Evolutionary conservation across 352 stramenopile species (phyloP).

Genomic region (Globisporangium barbulae): DNA sequence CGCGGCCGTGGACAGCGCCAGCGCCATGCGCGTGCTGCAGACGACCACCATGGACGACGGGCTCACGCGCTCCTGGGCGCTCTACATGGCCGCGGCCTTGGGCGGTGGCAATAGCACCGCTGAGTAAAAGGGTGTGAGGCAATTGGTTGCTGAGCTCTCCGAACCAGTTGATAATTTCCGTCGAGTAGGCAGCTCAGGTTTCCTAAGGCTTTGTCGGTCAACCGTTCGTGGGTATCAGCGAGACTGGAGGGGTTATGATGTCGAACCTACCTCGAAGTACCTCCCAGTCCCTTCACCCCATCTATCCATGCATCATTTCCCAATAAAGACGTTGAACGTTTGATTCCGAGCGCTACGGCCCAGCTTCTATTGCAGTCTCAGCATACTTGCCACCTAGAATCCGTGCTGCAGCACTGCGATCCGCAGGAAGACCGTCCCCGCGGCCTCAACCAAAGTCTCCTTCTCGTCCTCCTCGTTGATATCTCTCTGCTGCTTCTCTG

Average conservation of each 20-base stretch:
- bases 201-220: too few species aligned
- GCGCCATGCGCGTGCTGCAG: conserved; percentile 49
- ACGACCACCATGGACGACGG: conserved; percentile 66
- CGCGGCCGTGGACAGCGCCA: conserved; percentile 42
- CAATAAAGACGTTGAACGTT: not conserved
- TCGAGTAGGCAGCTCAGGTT: too few species aligned
- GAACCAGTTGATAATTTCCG: too few species aligned
- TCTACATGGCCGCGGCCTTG: conserved; percentile 58
- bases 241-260: too few species aligned
- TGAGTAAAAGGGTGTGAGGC: not conserved
- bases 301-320: not conserved
- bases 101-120: not conserved
- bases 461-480: not conserved
- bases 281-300: too few species aligned
- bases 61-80: conserved; percentile 60
- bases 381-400: conserved; percentile 4
- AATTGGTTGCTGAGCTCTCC: not conserved
- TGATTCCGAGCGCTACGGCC: not conserved
- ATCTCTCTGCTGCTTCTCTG: not conserved
- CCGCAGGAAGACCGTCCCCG: conserved; percentile 31
- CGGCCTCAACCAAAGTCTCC: not conserved
- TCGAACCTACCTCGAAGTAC: too few species aligned
- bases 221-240: too few species aligned
- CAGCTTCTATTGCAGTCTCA: too few species aligned
- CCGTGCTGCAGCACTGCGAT: conserved; percentile 29